Percentiles rank a stretch among this genome's conserved stretches.
phyloP scores from a whole-genome alignment of 139 green algal species.

The Gonium pectorale region DNA sequence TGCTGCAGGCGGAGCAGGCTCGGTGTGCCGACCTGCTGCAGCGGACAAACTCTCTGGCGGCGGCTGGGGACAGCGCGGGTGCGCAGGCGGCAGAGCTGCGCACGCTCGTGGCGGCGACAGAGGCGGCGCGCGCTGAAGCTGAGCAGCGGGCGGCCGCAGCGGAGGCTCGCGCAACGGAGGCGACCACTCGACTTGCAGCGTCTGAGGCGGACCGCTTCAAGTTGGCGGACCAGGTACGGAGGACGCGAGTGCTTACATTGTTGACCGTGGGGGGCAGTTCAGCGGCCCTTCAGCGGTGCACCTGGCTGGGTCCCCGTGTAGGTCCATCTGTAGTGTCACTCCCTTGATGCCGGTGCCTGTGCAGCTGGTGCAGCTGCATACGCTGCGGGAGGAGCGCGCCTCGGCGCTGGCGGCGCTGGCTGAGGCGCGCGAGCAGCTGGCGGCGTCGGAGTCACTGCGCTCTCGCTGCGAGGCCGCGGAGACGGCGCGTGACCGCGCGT shows the following conservation, averaged over 20 bases:
- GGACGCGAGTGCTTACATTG: too few relatives aligned
- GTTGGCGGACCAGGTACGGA: constrained; percentile 32
- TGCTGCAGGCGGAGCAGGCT: constrained; percentile 3
- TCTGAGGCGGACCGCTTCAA: constrained; percentile 36
- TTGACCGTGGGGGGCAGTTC: too few relatives aligned
- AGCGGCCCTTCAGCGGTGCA: too few relatives aligned
- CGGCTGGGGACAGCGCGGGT: background rate
- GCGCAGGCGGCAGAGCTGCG: constrained; percentile 13
- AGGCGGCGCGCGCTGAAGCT: background rate
- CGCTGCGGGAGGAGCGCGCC: constrained; percentile 31
- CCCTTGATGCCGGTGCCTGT: too few relatives aligned
- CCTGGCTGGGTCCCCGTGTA: too few relatives aligned
- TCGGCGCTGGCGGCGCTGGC: constrained; percentile 16
- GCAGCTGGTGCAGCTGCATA: constrained; percentile 39
- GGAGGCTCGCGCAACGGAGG: background rate
- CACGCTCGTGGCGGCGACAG: background rate
- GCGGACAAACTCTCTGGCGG: background rate
- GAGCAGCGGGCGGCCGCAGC: background rate
- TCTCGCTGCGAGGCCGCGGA: constrained; percentile 31
- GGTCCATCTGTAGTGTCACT: too few relatives aligned
- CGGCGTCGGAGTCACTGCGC: constrained; percentile 2
- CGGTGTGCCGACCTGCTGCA: background rate
- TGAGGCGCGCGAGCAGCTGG: constrained; percentile 4
- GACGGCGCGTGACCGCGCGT: background rate
- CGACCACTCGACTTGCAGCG: background rate